Base-by-base conservation (phyloP, 2,329 filamentous ascomycete species). In the Cadophora gregata region DNA sequence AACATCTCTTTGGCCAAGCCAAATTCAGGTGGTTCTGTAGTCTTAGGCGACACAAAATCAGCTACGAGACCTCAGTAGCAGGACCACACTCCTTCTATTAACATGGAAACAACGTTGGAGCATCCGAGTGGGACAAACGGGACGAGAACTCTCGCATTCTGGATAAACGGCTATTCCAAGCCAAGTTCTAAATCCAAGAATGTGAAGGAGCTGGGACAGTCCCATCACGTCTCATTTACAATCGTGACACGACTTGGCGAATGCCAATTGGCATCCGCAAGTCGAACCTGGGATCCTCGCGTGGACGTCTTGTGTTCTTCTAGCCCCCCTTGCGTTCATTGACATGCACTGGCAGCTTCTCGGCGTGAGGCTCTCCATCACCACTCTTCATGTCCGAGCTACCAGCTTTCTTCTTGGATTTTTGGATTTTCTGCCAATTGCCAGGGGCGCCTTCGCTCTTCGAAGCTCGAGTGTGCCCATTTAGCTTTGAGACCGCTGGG, bases 291-390 rank as follows among this genome's bases (percentile, higher is more conserved):
- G 45, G n/a, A 7, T 27, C 24, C 31, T 33, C 24, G 14, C 14
- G 33, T 27, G 19, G 56, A 25, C 19, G 31, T 45, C 2, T n/a
- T 24, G 12, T 38, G 7, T 21, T 7, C 45, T 66, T 45, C 19
- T 80, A 90, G 59, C 88, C 88, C 1, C 88, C 88, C 72, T 89
- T 90, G 66, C 88, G 84, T 67, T 90, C 87, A 1, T 83, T 84
- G 14, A 85, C 84, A 62, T 87, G 83, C 76, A 83, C 86, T 2
- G 88, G 88, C 24, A 79, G 79, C 75, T 83, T 81, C 75, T 90
- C 87, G 67, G 81, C 80, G 31, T 82, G 81, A n/a, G 69, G 38
- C 7, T 78, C 74, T 3, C 77, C 78, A 65, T 81, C 75, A 58
- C 78, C 76, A 73, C 81, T 81, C 74, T 86, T 88, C 64, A 78